Base-by-base conservation (phyloP, 1,284 basidiomycete genomes). In the Cystobasidium sp. region DNA sequence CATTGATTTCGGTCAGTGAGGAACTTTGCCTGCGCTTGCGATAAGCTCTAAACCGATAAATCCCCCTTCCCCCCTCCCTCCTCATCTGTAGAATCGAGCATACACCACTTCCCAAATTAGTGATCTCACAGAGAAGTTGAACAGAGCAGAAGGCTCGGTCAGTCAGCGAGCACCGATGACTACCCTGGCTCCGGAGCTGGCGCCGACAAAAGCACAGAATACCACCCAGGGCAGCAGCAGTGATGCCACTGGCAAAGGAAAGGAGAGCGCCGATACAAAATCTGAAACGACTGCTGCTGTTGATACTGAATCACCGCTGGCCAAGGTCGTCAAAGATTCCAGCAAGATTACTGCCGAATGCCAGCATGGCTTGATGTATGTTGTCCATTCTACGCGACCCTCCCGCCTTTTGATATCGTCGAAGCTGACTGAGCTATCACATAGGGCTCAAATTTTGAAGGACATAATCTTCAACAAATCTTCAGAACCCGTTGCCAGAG, bases 41-140 rank as follows among this genome's bases (percentile, higher is more conserved):
- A 5, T 20, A 10, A 31, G 10, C 6, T 24, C 22, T 51, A 31
- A 5, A 31, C 31, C 5, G 5, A 31, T 31, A 31, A 31, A 2
- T 5, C 31, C 31, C 31, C 5, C 31, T 31, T 31, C 31, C 5
- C 22, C 31, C 31, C 31, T 5, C 5, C 31, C 5, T 31, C 31
- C 5, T 46, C 31, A 49, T 18, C 24, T 67, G 12, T 79, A 97
- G 94, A 97, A 97, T 80, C 90, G 93, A 53, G 90, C 90, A 70
- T 97, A 97, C 81, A 90, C 91, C 1, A 93, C 94, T 0, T 91
- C 91, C 0, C 94, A 97, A 81, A 85, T 98, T 1, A 84, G 86
- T 18, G 95, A 98, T 83, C 84, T 99, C 52, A 91, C 92, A 52
- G 89, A 91, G 82, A 98, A 98, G 82, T 85, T 98, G 4, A 76